Evolutionary conservation across 225 moss, liverwort and hornwort genomes (phyloP), one percentile per base, ranked within the genome.

Genomic region (Physcomitrellopsis africana): DNA sequence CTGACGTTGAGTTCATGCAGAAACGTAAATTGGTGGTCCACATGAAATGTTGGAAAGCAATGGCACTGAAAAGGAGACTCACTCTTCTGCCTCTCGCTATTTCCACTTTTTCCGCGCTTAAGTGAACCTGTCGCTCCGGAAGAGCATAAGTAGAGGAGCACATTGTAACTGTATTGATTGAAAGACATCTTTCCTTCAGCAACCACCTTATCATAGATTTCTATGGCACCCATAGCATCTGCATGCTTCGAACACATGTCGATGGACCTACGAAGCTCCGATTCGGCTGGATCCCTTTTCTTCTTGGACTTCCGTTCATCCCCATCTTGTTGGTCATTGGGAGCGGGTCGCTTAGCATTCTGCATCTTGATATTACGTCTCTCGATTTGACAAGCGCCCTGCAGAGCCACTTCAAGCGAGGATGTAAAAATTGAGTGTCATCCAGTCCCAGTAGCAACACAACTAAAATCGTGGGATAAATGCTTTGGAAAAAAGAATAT

Each of bases 201-300:
- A 11, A 86, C 75, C 51, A 89, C 91, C 57, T 73, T 76, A 58
- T 99, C 93, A 59, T 93, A 99, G 11, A 93, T 84, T 1, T 82
- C 85, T 63, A 99, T 80, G 11, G 94, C 97, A 51, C 85, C 80
- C 52, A 94, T 77, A 2, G 80, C 94, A 81, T 94, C 89, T 37
- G 91, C 94, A 49, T 86, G 83, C 81, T 99, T 99, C 22, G 97
- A 99, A 48, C 92, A 94, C 93, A 91, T 92, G 69, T 99, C 94
- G 8, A 99, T 89, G 44, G 94, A 90, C 67, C 90, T 84, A 10
- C 93, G 94, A 54, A 99, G 91, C 70, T 82, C 76, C 24, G 90
- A 87, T 74, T 94, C 97, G 0, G 79, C 82, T 7, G 91, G 78
- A 60, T 83, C 86, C 60, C 87, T 79, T 70, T 93, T 99, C 79